Percentiles rank a stretch among this genome's conserved stretches.
phyloP scores from a whole-genome alignment of 441 rosid genomes.

The Adansonia madagascariensis region DNA sequence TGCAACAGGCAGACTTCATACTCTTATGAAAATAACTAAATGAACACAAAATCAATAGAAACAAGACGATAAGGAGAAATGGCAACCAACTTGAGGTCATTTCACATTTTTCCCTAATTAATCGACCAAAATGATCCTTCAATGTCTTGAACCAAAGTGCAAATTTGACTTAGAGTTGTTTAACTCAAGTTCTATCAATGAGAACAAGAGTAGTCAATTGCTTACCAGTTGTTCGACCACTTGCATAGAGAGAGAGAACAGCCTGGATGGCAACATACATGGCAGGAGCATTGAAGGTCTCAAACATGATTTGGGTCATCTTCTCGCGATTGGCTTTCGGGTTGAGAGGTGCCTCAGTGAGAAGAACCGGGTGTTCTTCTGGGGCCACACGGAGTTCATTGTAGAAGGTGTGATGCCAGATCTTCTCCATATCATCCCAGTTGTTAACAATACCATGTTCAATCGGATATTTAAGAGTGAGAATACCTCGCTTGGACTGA shows the following conservation, averaged over 20 bases:
- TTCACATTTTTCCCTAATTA: background rate
- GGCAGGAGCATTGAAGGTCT: slow-evolving; percentile 72
- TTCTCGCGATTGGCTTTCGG: slow-evolving; percentile 78
- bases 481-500: slow-evolving; percentile 73
- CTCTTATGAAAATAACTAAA: background rate
- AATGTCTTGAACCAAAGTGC: background rate
- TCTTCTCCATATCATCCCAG: slow-evolving; percentile 84
- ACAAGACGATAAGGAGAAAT: background rate
- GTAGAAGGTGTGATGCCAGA: slow-evolving; percentile 78
- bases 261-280: slow-evolving; percentile 83
- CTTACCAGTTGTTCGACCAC: slow-evolving; percentile 79
- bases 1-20: background rate
- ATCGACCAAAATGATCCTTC: background rate
- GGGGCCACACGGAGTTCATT: slow-evolving; percentile 79
- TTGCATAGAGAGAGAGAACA: slow-evolving; percentile 73
- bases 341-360: slow-evolving; percentile 77
- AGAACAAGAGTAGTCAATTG: background rate
- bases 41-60: background rate
- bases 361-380: slow-evolving; percentile 70
- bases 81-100: background rate
- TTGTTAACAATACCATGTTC: slow-evolving; percentile 75
- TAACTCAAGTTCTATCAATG: background rate
- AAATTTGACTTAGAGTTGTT: background rate
- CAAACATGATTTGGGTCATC: slow-evolving; percentile 82
- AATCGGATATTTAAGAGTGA: slow-evolving; percentile 70